Conservation (phyloP, 1,284 basidiomycete genomes). For the Ceratobasidium sp. region DNA sequence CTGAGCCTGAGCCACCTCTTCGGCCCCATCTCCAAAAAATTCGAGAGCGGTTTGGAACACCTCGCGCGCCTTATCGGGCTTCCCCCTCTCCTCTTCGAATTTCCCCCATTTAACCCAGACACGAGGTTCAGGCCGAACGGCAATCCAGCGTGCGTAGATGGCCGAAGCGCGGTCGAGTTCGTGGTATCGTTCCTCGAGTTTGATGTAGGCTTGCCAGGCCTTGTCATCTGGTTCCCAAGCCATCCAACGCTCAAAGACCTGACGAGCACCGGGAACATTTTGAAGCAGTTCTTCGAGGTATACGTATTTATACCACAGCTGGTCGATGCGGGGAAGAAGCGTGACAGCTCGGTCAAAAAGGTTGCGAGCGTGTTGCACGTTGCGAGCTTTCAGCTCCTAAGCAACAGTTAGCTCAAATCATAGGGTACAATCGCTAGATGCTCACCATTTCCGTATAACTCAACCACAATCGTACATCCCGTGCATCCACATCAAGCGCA, state of each 20-base stretch:
- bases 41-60: slow-evolving; percentile 97
- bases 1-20: slow-evolving; percentile 97
- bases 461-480: slow-evolving; percentile 92
- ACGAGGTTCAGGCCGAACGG: slow-evolving; percentile 91
- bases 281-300: slow-evolving; percentile 98
- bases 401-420: background rate
- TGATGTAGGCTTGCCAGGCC: slow-evolving; percentile 98
- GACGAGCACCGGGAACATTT: slow-evolving; percentile 94
- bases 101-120: slow-evolving; percentile 99
- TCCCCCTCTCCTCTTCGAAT: slow-evolving; percentile 93
- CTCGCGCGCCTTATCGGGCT: slow-evolving; percentile 90
- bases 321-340: slow-evolving; percentile 93
- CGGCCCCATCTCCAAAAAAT: slow-evolving; percentile 97
- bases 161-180: slow-evolving; percentile 92
- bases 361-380: slow-evolving; percentile 97
- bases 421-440: background rate
- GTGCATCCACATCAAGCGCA: slow-evolving; percentile 94
- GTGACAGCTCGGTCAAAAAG: slow-evolving; percentile 97
- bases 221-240: slow-evolving; percentile 99
- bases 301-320: slow-evolving; percentile 99
- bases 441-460: slow-evolving; percentile 91
- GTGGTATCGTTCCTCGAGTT: slow-evolving; percentile 93
- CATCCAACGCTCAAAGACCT: slow-evolving; percentile 99
- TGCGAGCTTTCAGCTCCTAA: slow-evolving; percentile 91
- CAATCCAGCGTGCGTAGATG: slow-evolving; percentile 96